Percentiles rank a stretch among this genome's conserved stretches.
Conservation (phyloP, 208 protist species). For the Leishmania guyanensis region DNA sequence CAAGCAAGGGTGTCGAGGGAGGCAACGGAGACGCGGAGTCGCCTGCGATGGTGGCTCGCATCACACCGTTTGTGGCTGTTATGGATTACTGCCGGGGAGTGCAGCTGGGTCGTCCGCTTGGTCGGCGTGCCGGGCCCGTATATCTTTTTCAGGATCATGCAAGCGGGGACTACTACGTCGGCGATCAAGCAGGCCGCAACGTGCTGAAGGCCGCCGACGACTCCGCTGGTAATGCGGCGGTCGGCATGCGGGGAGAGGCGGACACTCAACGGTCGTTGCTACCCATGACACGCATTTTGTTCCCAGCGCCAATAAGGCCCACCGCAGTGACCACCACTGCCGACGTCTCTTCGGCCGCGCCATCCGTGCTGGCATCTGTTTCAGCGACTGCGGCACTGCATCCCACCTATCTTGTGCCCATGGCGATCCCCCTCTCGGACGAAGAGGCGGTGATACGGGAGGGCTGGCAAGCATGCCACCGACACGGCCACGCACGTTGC, state of each 20-base stretch:
- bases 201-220: slow-evolving; percentile 1
- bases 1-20: background rate
- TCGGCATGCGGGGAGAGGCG: background rate
- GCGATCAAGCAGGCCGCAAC: slow-evolving; percentile 26
- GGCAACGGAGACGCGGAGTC: background rate
- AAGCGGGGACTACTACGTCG: slow-evolving; percentile 39
- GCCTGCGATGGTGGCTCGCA: background rate
- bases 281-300: slow-evolving; percentile 53
- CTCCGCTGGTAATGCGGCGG: background rate
- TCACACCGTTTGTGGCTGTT: slow-evolving; percentile 51
- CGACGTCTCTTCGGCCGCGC: background rate
- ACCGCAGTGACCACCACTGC: background rate
- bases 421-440: slow-evolving; percentile 37
- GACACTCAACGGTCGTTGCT: slow-evolving; percentile 17
- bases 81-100: slow-evolving; percentile 74
- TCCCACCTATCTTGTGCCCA: slow-evolving; percentile 47
- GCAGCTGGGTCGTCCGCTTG: slow-evolving; percentile 58
- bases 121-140: slow-evolving; percentile 37
- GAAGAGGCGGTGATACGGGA: slow-evolving; percentile 17
- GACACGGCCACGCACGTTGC: slow-evolving; percentile 30
- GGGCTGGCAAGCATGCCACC: slow-evolving; percentile 35
- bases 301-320: slow-evolving; percentile 31
- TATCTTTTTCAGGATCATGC: slow-evolving; percentile 40
- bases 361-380: background rate
- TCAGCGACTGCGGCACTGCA: slow-evolving; percentile 12